Percentiles rank a stretch among this genome's conserved stretches.
Conservation (phyloP, 768 basidiomycete species). For the Tremella fuciformis region DNA sequence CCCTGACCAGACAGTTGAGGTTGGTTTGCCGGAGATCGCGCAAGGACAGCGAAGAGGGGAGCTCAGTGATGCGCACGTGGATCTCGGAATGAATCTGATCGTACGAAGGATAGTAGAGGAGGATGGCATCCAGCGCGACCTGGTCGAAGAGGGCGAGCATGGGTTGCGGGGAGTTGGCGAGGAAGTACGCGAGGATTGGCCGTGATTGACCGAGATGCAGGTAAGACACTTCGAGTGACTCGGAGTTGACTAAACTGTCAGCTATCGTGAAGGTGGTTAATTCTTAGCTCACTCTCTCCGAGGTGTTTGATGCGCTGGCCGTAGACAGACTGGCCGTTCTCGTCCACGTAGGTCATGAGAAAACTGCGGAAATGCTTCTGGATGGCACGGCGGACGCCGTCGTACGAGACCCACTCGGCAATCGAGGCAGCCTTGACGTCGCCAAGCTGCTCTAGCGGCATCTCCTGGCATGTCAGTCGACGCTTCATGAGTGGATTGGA, state of each 20-base stretch:
- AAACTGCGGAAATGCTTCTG: slow-evolving; percentile 91
- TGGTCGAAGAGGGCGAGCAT: slow-evolving; percentile 95
- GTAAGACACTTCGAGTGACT: slow-evolving; percentile 96
- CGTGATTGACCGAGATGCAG: slow-evolving; percentile 89
- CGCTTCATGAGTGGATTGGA: background rate
- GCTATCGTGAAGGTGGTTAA: background rate
- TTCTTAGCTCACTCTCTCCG: slow-evolving; percentile 74
- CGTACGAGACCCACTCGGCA: slow-evolving; percentile 94
- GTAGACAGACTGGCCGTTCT: slow-evolving; percentile 85
- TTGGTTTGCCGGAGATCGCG: slow-evolving; percentile 89
- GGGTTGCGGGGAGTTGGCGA: slow-evolving; percentile 86
- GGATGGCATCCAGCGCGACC: slow-evolving; percentile 87
- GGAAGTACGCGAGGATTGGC: slow-evolving; percentile 93
- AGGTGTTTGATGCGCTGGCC: slow-evolving; percentile 88
- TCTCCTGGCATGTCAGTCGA: slow-evolving; percentile 60
- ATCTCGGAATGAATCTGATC: slow-evolving; percentile 96
- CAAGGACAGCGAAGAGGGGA: slow-evolving; percentile 82
- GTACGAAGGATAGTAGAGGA: slow-evolving; percentile 93
- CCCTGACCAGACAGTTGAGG: slow-evolving; percentile 91
- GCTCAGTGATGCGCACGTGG: slow-evolving; percentile 92
- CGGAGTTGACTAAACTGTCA: slow-evolving; percentile 72
- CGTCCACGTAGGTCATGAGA: slow-evolving; percentile 92
- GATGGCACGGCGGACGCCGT: slow-evolving; percentile 84
- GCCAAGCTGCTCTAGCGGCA: slow-evolving; percentile 90
- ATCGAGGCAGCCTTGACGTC: slow-evolving; percentile 98